phyloP scores from a whole-genome alignment of 352 stramenopile genomes.

The Globisporangium recalcitrans region DNA sequence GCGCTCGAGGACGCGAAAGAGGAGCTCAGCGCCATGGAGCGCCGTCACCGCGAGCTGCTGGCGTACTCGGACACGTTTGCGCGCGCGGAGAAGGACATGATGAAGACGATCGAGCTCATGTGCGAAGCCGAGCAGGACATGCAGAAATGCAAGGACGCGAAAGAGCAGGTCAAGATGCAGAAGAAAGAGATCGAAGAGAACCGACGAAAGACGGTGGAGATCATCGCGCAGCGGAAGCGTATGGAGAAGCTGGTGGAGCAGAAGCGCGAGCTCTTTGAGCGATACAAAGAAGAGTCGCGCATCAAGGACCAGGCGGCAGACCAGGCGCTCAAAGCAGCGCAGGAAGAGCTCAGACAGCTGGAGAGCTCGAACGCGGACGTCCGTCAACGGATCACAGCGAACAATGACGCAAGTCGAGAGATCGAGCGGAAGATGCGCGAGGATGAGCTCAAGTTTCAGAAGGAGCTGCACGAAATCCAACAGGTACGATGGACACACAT shows the following conservation, averaged over 20 bases:
- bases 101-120: constrained; percentile 57
- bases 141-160: constrained; percentile 58
- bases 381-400: constrained; percentile 47
- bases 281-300: constrained; percentile 57
- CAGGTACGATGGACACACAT: constrained; percentile 33
- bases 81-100: constrained; percentile 61
- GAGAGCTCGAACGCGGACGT: constrained; percentile 41
- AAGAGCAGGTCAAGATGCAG: constrained; percentile 62
- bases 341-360: constrained; percentile 51
- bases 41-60: constrained; percentile 47
- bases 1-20: constrained; percentile 71
- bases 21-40: constrained; percentile 60
- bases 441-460: constrained; percentile 56
- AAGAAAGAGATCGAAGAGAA: constrained; percentile 52
- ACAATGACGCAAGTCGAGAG: constrained; percentile 47
- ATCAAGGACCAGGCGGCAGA: constrained; percentile 57
- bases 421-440: constrained; percentile 65
- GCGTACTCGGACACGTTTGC: constrained; percentile 64
- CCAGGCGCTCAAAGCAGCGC: constrained; percentile 45
- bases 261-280: constrained; percentile 62
- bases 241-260: constrained; percentile 65
- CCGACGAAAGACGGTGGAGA: constrained; percentile 37
- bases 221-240: constrained; percentile 60
- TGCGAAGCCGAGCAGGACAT: constrained; percentile 61
- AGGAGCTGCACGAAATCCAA: constrained; percentile 56